Percentiles rank a stretch among this genome's conserved stretches.
These are phyloP conservation scores for Spencermartinsiella ligniputridi DNA, from an alignment of 1,139 yeast genomes.

Conservation along the genomic window DNA sequence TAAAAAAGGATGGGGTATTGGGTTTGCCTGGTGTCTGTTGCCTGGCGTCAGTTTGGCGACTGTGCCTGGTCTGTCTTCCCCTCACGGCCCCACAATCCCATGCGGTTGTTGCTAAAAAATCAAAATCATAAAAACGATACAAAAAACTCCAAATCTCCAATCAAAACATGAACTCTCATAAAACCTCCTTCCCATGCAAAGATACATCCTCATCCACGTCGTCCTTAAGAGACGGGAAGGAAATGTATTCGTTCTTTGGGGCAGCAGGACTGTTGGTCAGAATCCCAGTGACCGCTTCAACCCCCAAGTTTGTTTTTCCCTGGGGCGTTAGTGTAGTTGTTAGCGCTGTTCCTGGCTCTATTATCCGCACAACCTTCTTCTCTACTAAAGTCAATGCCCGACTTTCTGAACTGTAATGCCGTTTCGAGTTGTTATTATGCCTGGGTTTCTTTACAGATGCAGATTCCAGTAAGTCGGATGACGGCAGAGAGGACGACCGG, in stretches of 20 bases:
- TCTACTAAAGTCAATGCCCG: neutral
- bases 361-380: neutral
- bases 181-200: neutral
- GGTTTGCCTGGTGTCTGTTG: too few species aligned
- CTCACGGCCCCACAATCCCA: too few species aligned
- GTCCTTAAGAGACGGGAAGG: slow-evolving; percentile 4
- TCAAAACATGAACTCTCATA: neutral
- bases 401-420: neutral
- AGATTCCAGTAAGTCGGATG: neutral
- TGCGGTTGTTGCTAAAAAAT: too few species aligned
- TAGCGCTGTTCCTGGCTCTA: neutral
- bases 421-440: neutral
- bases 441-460: neutral
- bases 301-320: neutral
- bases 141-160: too few species aligned
- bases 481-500: slow-evolving; percentile 1
- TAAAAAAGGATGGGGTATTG: too few species aligned
- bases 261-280: neutral
- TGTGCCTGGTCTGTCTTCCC: too few species aligned
- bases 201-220: neutral
- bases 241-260: slow-evolving; percentile 2
- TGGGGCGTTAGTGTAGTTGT: neutral
- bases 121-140: too few species aligned
- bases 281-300: neutral
- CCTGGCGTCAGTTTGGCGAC: too few species aligned